These are phyloP conservation scores for Proteromonas lacertae DNA, from an alignment of 352 stramenopile species.

Conservation along the genomic window DNA sequence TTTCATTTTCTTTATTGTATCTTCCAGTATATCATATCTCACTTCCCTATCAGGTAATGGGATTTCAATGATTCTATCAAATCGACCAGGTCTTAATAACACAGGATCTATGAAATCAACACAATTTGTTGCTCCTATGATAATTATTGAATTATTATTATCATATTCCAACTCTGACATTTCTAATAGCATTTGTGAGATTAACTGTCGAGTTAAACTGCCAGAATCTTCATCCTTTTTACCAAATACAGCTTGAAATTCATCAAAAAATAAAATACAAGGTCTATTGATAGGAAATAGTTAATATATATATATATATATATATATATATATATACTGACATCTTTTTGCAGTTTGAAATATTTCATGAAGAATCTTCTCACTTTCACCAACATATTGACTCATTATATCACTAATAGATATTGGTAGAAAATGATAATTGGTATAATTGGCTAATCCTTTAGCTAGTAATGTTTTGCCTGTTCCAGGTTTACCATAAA, in stretches of 20 bases:
- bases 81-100: constrained; percentile 61
- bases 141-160: constrained; percentile 74
- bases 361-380: constrained; percentile 67
- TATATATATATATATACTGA: too few species aligned
- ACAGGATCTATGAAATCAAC: constrained; percentile 81
- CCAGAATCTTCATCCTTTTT: too few species aligned
- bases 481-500: constrained; percentile 84
- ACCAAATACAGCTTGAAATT: too few species aligned
- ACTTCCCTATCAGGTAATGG: too few species aligned
- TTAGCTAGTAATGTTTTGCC: constrained; percentile 96
- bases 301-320: too few species aligned
- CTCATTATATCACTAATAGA: constrained; percentile 76
- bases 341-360: constrained; percentile 30
- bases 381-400: constrained; percentile 85
- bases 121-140: constrained; percentile 71
- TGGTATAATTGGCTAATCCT: constrained; percentile 90
- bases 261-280: constrained; percentile 65
- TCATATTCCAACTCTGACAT: too few species aligned
- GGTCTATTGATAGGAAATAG: too few species aligned
- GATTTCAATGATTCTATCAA: too few species aligned
- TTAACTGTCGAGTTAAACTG: too few species aligned
- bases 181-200: too few species aligned
- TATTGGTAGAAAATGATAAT: constrained; percentile 98
- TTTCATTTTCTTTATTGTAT: too few species aligned
- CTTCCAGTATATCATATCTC: too few species aligned